Base-by-base conservation (phyloP, 1,139 yeast genomes). In the Scheffersomyces stambukii region DNA sequence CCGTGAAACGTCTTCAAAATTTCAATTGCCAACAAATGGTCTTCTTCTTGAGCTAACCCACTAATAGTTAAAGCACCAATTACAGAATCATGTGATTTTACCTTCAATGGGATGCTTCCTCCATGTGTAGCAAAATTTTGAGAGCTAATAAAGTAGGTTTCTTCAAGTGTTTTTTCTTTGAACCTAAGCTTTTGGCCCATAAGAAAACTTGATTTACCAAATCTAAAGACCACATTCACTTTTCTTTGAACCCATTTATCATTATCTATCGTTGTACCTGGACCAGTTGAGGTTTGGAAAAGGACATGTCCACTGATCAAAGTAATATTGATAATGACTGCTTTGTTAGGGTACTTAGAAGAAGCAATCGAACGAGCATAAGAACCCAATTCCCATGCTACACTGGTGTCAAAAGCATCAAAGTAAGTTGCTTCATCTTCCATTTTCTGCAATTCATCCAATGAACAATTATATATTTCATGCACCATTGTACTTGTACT, bases 201-300 rank as follows among this genome's bases (percentile, higher is more conserved):
- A 42, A 53, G 68, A 45, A 68, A 75, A 37, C 77, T 69, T 8
- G 82, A 74, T 33, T 63, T 62, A 16, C 70, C 72, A 42, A 70
- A 74, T 37, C 79, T 60, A 31, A 64, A 45, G 2, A 72, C 81
- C 1, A 77, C 59, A 27, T 58, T 65, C 36, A 60, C 58, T 55
- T 77, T 77, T 37, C 83, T 64, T 18, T 57, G 55, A 17, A 76
- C 70, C 83, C 83, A 77, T 24, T 56, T 50, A 41, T 76, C 81
- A 46, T 77, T 77, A 48, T 77, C 83, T 8, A 57, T 47, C 8
- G 62, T 52, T 8, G 75, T 60, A 1, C 62, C 62, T 4, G 64
- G 54, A 6, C 57, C 56, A 17, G 74, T 57, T 13, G 67, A 60
- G 14, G 75, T 53, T 37, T 73, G 78, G 58, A 76, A 77, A 31